Evolutionary conservation across 2,329 filamentous ascomycete species (phyloP), one percentile per base, ranked within the genome.

Genomic region (Aspergillus versicolor): DNA sequence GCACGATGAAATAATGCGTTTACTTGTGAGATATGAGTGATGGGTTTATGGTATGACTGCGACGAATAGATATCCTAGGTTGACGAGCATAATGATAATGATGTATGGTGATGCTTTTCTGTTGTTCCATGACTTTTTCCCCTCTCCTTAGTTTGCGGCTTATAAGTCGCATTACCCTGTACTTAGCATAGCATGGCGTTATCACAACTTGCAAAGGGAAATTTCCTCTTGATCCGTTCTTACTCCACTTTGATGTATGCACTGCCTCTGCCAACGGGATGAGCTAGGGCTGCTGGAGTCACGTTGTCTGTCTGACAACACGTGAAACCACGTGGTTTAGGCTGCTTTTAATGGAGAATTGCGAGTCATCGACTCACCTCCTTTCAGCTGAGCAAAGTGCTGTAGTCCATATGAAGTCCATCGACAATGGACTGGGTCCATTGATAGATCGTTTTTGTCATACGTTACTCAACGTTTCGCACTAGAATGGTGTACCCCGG

Each of bases 401-500:
- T 8, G 15, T 37, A 34, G 27, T 19, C 17, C 15, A 11, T 45
- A 51, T n/a, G 48, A 53, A 53, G 43, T 30, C 21, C 27, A 15
- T 30, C 11, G 15, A 57, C 9, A 9, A 21, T 47, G 37, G 46
- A 40, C 17, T 22, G 3, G 21, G n/a, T 37, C 19, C 47, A 24
- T 47, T 37, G 21, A 55, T 53, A 13, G 40, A 17, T 22, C n/a
- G 8, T 22, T 27, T 30, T 44, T 21, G 38, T 27, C 32, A 45
- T 13, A 32, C 15, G n/a, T 34, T 12, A 15, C 21, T 24, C 21
- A 21, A 44, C 24, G 43, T 48, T 49, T 48, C 30, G 22, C 11
- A 24, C 38, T 19, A 55, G 30, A 34, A 70, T 68, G 67, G 67
- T 69, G 4, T 69, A 70, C 46, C 54, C 60, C 13, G 66, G 69